phyloP scores from a whole-genome alignment of 257 asterid genomes.

The Penstemon barbatus region DNA sequence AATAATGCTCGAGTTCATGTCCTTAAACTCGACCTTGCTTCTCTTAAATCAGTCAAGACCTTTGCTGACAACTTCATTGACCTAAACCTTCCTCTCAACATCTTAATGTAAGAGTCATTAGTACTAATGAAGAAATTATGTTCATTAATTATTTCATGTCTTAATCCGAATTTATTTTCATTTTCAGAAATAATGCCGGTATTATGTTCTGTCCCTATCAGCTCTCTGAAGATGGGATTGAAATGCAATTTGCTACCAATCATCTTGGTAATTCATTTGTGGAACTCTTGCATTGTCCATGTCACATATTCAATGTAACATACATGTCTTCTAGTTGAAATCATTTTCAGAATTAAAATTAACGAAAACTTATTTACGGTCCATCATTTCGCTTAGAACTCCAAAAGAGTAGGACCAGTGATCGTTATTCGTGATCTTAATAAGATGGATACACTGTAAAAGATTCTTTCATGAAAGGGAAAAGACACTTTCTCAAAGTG shows the following conservation, averaged over 20 bases:
- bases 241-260: constrained; percentile 92
- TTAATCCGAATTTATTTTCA: neutral
- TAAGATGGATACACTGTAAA: no score
- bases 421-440: no score
- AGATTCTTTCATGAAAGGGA: no score
- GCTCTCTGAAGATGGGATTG: constrained; percentile 78
- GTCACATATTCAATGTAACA: no score
- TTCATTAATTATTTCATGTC: neutral
- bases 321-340: no score
- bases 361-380: no score
- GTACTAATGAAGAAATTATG: neutral
- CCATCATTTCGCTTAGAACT: no score
- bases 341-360: no score
- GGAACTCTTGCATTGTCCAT: no score
- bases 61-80: constrained; percentile 61
- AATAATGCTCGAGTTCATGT: constrained; percentile 58
- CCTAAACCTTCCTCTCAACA: constrained; percentile 81
- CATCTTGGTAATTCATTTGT: constrained; percentile 59
- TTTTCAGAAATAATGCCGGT: constrained; percentile 90
- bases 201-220: constrained; percentile 84
- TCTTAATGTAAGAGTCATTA: constrained; percentile 66
- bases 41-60: constrained; percentile 59
- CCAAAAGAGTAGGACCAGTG: no score
- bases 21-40: constrained; percentile 70
- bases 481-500: no score